Evolutionary conservation across 23 red algal genomes (phyloP), one percentile per base, ranked within the genome.

Genomic region (Agarophyton chilense): DNA sequence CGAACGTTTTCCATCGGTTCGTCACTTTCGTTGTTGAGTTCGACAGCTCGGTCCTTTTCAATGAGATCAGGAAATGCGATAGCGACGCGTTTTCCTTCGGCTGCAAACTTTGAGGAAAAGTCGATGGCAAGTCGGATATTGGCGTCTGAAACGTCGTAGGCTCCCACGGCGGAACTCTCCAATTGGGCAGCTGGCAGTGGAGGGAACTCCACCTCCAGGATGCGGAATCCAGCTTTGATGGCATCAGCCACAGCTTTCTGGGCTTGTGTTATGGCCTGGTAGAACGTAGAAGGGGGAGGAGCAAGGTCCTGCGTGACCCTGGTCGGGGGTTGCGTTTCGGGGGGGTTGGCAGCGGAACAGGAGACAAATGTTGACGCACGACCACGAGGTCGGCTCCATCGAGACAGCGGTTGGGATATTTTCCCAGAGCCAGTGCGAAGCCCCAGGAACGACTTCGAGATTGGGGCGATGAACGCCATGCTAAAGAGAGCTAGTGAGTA

Each of bases 181-280:
- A 99, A 47, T 58, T 91, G 29, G 4, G 70, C 79, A 19, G 93
- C 29, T 12, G 97, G 87, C 13, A 99, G 68, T 14, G 97, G 92
- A 29, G 97, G 97, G 62, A 99, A 99, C 52, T 99, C 97, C 12
- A 99, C 86, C 57, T 99, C 97, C 33, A 99, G 66, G 36, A 99
- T 64, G 6, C 40, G 77, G 64, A 90, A 79, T 3, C 93, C 93
- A 24, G 50, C 77, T 57, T 68, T 71, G 14, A 95, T 45, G 5
- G 97, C 97, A 0, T 51, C 50, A 1, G 39, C 42, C n/a, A 75
- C 92, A 13, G 97, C 92, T 35, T 60, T 7, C 50, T 86, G 83
- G 18, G 93, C 93, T 64, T 91, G 90, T 14, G 39, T 93, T 14
- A 99, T 82, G 7, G 93, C 97, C 61, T 94, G 90, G 56, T 86